Percentiles rank a stretch among this genome's conserved stretches.
Evolutionary conservation across 2,329 filamentous ascomycete species (phyloP).

Genomic region (Stagonosporopsis vannaccii): DNA sequence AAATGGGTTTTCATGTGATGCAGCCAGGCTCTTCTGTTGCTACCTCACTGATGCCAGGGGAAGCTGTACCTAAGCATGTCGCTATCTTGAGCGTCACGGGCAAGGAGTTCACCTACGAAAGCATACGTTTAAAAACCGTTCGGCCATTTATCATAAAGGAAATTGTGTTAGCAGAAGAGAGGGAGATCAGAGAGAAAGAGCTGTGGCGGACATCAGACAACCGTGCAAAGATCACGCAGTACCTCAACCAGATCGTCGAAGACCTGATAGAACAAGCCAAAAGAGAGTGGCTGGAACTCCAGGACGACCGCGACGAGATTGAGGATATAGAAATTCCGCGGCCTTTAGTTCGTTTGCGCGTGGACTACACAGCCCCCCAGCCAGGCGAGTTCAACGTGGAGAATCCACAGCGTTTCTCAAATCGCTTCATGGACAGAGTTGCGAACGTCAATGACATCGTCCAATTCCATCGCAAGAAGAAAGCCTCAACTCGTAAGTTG

Average conservation of each 20-base stretch:
- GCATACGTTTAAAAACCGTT: slow-evolving; percentile 84
- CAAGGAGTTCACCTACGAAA: slow-evolving; percentile 79
- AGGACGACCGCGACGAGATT: slow-evolving; percentile 60
- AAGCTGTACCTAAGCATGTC: slow-evolving; percentile 90
- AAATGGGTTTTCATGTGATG: slow-evolving; percentile 94
- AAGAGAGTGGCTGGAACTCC: slow-evolving; percentile 79
- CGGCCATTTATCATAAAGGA: slow-evolving; percentile 90
- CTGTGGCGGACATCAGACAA: slow-evolving; percentile 85
- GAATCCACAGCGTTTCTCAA: slow-evolving; percentile 95
- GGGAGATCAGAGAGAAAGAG: slow-evolving; percentile 75
- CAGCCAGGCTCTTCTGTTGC: slow-evolving; percentile 96
- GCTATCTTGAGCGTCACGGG: slow-evolving; percentile 85
- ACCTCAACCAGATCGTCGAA: slow-evolving; percentile 79
- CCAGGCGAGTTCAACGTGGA: slow-evolving; percentile 88
- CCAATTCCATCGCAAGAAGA: slow-evolving; percentile 90
- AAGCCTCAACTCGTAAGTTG: slow-evolving; percentile 50
- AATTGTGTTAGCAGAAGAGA: slow-evolving; percentile 77
- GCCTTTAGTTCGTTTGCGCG: slow-evolving; percentile 86
- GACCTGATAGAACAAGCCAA: slow-evolving; percentile 88
- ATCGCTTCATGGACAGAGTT: slow-evolving; percentile 86
- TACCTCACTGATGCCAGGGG: slow-evolving; percentile 87
- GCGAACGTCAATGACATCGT: slow-evolving; percentile 95
- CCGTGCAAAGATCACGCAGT: slow-evolving; percentile 77
- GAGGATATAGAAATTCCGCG: slow-evolving; percentile 71
- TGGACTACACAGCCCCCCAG: slow-evolving; percentile 86